Evolutionary conservation across 768 basidiomycete genomes (phyloP).

Genomic region (Gymnopilus junonius): DNA sequence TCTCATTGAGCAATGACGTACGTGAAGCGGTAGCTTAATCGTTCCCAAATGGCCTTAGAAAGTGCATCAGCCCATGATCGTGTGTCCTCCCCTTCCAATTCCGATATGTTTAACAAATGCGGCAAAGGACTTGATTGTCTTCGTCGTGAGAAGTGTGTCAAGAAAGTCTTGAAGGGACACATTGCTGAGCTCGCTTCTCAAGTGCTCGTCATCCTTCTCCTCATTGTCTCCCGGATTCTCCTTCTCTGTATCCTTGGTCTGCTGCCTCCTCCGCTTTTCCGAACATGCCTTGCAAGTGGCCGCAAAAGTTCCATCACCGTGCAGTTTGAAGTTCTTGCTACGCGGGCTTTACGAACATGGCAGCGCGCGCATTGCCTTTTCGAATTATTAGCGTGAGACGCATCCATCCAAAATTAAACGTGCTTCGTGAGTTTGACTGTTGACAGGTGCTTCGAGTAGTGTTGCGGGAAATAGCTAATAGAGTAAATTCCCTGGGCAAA

Average conservation of each 20-base stretch:
- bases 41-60: background rate
- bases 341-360: background rate
- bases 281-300: background rate
- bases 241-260: background rate
- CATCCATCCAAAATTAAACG: no score
- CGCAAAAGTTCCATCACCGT: background rate
- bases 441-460: no score
- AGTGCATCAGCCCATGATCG: background rate
- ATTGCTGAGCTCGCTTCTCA: background rate
- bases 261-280: background rate
- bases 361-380: background rate
- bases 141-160: background rate
- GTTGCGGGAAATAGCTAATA: conserved; percentile 3
- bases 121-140: background rate
- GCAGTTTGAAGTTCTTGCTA: background rate
- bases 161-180: background rate
- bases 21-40: background rate
- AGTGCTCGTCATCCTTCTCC: background rate
- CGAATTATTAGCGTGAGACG: background rate
- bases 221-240: background rate
- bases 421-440: background rate
- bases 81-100: background rate
- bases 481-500: conserved; percentile 3
- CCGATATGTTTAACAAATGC: background rate
- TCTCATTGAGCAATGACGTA: background rate